Percentiles rank a stretch among this genome's conserved stretches.
phyloP scores from a whole-genome alignment of 2,329 filamentous ascomycete species.

The Beauveria sp. region DNA sequence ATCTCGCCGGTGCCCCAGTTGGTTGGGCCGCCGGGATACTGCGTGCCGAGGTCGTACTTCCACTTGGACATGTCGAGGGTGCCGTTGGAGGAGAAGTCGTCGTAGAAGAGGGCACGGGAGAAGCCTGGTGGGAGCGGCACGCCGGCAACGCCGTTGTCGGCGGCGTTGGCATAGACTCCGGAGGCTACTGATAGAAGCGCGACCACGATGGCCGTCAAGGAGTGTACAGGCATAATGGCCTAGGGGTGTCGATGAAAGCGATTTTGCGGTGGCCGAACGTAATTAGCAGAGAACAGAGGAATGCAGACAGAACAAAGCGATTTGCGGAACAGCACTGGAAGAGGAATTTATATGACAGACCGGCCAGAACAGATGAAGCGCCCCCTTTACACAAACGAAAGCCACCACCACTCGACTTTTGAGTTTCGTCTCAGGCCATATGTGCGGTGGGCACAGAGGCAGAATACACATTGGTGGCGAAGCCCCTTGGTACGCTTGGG shows the following conservation, averaged over 20 bases:
- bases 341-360: neutral
- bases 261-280: neutral
- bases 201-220: neutral
- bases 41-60: conserved; percentile 35
- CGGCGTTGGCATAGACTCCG: neutral
- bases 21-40: conserved; percentile 35
- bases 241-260: neutral
- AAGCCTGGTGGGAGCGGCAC: conserved; percentile 15
- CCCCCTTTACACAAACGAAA: neutral
- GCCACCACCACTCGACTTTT: neutral
- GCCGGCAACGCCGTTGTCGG: neutral
- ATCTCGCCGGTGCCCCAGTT: conserved; percentile 44
- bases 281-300: neutral
- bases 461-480: neutral
- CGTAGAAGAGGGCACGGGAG: conserved; percentile 20
- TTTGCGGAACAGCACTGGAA: neutral
- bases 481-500: neutral
- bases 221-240: neutral
- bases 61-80: conserved; percentile 27
- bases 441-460: neutral
- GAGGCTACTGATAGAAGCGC: neutral
- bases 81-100: conserved; percentile 24
- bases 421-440: conserved; percentile 2
- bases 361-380: neutral
- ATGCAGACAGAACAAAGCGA: neutral